Evolutionary conservation across 1,139 yeast genomes (phyloP), one percentile per base, ranked within the genome.

Genomic region (Sugiyamaella paludigena): DNA sequence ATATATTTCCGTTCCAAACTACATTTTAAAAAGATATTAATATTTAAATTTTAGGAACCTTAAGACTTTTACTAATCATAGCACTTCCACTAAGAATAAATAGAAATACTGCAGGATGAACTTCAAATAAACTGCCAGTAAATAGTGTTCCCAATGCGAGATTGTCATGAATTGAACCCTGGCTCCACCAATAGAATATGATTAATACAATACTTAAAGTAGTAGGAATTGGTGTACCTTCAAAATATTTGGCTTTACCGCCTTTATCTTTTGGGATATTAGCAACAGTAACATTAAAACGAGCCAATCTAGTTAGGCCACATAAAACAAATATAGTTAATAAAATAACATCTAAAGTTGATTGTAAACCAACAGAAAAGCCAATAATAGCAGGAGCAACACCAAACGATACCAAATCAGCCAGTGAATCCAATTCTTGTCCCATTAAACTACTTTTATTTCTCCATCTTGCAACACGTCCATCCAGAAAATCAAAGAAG

Each of bases 151-250:
- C 95, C 26, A 82, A 79, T 3, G 96, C 95, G 52, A 92, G 70
- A 26, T 54, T 42, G 9, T 55, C 77, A 67, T 66, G 77, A 62
- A 60, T 73, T 71, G 54, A 46, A 38, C 67, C 72, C 32, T 68
- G 65, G 26, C 82, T 85, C 53, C 83, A 76, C 57, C 69, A 64
- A 52, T 69, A 72, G 26, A 89, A 87, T 87, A 91, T 83, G 45
- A 80, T 64, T 2, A 73, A 75, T 26, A 92, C 96, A 67, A 92
- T 77, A 45, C 78, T 71, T 58, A 92, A 75, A 43, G 95, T 84
- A 4, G 95, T 83, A 50, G 98, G 98, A 60, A 92, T 88, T 12
- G 98, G 98, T 45, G 92, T 79, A 9, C 98, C 98, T 73, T 92
- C 98, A 67, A 92, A 92, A 66, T 74, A 80, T 64, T 83, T 79